phyloP scores from a whole-genome alignment of 2,329 filamentous ascomycete species.

The Biscogniauxia mediterranea region DNA sequence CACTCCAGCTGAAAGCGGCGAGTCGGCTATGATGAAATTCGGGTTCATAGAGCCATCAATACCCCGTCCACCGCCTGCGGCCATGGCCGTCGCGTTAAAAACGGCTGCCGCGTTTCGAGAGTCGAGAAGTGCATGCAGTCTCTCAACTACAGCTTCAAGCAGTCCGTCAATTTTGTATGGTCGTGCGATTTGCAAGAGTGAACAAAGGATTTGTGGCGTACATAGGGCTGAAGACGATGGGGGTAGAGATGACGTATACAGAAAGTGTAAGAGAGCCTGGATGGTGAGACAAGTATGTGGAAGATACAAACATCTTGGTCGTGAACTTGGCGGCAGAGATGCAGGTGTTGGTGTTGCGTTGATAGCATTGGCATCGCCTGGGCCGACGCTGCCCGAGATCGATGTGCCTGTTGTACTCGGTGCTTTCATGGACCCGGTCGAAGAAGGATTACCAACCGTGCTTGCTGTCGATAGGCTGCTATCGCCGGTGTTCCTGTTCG shows the following conservation, averaged over 20 bases:
- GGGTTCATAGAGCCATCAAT: conserved; percentile 67
- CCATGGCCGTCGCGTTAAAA: conserved; percentile 98
- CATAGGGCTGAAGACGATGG: conserved; percentile 73
- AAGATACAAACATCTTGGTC: conserved; percentile 85
- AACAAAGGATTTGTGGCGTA: conserved; percentile 93
- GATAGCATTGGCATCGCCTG: conserved; percentile 45
- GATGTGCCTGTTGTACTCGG: conserved; percentile 46
- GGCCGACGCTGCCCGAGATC: conserved; percentile 38
- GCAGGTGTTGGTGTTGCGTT: conserved; percentile 58
- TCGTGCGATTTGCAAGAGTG: conserved; percentile 85
- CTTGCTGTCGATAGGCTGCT: conserved; percentile 47
- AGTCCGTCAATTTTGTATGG: conserved; percentile 93
- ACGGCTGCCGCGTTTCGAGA: conserved; percentile 93
- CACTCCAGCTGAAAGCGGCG: conserved; percentile 24
- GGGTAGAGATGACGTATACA: conserved; percentile 90
- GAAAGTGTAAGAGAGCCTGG: conserved; percentile 84
- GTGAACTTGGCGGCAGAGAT: conserved; percentile 57
- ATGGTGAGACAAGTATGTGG: conserved; percentile 89
- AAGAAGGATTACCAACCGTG: conserved; percentile 35
- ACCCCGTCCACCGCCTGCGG: conserved; percentile 84
- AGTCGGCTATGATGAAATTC: conserved; percentile 56
- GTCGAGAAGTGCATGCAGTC: conserved; percentile 84
- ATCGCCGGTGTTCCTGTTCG: conserved; percentile 51
- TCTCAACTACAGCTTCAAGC: conserved; percentile 87
- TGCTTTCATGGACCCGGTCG: conserved; percentile 40